Percentiles rank a stretch among this genome's conserved stretches.
Evolutionary conservation across 352 stramenopile species (phyloP).

Genomic region (Aphanomyces stellatus): DNA sequence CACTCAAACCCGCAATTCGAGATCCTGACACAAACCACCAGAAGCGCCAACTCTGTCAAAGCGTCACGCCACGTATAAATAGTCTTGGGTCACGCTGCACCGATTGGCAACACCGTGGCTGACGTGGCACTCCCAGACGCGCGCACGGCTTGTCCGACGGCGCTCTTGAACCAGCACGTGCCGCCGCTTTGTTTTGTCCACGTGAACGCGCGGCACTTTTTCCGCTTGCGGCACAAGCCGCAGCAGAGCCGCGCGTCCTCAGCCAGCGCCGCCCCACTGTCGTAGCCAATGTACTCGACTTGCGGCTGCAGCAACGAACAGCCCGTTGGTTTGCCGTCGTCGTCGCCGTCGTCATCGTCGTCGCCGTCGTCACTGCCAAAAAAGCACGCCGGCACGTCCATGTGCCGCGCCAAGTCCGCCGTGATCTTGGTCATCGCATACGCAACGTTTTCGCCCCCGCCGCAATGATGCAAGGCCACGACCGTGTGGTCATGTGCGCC

Average conservation of each 20-base stretch:
- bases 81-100: no score
- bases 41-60: no score
- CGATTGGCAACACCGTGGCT: no score
- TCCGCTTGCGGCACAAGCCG: background rate
- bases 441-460: conserved; percentile 27
- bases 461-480: conserved; percentile 29
- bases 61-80: no score
- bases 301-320: background rate
- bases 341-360: no score
- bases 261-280: background rate
- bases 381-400: conserved; percentile 4
- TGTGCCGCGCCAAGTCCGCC: conserved; percentile 30
- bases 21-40: no score
- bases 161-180: background rate
- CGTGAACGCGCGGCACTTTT: background rate
- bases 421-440: conserved; percentile 26
- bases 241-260: background rate
- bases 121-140: background rate
- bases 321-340: no score
- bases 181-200: background rate
- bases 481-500: conserved; percentile 24
- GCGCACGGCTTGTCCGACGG: background rate
- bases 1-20: no score
- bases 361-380: background rate
- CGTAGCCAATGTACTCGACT: background rate